Percentiles rank a stretch among this genome's conserved stretches.
Evolutionary conservation across 2,329 filamentous ascomycete genomes (phyloP).

Genomic region (Fusarium sp.): DNA sequence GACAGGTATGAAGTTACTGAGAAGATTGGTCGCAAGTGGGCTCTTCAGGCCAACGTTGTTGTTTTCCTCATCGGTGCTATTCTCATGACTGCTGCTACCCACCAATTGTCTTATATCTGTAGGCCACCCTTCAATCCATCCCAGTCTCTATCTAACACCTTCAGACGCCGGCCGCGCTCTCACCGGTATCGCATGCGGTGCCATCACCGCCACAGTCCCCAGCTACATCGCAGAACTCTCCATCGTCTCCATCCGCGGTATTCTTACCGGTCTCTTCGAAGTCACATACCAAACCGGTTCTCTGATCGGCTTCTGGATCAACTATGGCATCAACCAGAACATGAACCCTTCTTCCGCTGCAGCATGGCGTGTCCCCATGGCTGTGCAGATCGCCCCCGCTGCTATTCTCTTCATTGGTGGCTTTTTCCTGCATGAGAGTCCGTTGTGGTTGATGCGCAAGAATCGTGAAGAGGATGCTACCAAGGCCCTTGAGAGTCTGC

Average conservation of each 20-base stretch:
- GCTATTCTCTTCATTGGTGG: conserved; percentile 58
- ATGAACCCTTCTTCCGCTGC: conserved; percentile 49
- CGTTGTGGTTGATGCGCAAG: conserved; percentile 54
- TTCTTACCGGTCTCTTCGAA: conserved; percentile 65
- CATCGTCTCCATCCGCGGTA: conserved; percentile 67
- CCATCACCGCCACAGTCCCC: conserved; percentile 69
- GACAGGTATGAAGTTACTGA: conserved; percentile 53
- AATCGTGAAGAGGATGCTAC: conserved; percentile 50
- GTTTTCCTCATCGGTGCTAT: conserved; percentile 59
- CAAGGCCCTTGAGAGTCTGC: conserved; percentile 52
- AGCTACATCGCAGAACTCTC: conserved; percentile 74
- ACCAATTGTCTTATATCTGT: conserved; percentile 59
- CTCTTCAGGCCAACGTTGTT: conserved; percentile 58
- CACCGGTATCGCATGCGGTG: conserved; percentile 67
- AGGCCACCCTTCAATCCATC: neutral
- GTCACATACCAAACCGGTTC: conserved; percentile 66
- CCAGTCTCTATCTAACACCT: neutral
- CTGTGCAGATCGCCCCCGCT: conserved; percentile 59
- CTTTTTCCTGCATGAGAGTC: conserved; percentile 59
- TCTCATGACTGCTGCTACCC: conserved; percentile 56
- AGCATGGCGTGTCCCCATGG: conserved; percentile 63
- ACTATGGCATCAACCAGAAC: conserved; percentile 57
- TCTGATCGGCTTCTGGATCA: conserved; percentile 64
- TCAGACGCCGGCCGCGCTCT: conserved; percentile 68
- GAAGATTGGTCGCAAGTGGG: conserved; percentile 62